Percentiles rank a stretch among this genome's conserved stretches.
Evolutionary conservation across 2,329 filamentous ascomycete genomes (phyloP).

Genomic region (Fusarium camptoceras): DNA sequence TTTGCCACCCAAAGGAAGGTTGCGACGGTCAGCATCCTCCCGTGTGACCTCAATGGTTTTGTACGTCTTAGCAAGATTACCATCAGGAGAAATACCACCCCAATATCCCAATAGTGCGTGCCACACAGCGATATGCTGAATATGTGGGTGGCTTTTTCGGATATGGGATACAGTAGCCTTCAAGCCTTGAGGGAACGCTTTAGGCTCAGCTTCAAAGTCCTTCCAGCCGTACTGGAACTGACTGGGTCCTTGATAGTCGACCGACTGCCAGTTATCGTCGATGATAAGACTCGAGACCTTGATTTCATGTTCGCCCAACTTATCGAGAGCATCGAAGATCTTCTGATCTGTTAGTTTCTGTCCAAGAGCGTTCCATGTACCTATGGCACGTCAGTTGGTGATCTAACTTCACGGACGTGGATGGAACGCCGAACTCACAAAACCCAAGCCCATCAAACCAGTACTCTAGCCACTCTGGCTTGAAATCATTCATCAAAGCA

Average conservation of each 20-base stretch:
- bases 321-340: slow-evolving; percentile 79
- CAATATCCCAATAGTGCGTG: slow-evolving; percentile 91
- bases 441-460: slow-evolving; percentile 96
- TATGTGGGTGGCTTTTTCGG: slow-evolving; percentile 74
- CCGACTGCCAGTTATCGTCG: slow-evolving; percentile 95
- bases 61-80: slow-evolving; percentile 81
- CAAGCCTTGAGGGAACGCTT: slow-evolving; percentile 83
- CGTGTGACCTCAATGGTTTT: slow-evolving; percentile 74
- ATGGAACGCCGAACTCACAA: slow-evolving; percentile 64
- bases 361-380: slow-evolving; percentile 94
- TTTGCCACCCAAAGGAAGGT: slow-evolving; percentile 67
- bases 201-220: slow-evolving; percentile 85
- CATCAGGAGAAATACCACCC: slow-evolving; percentile 84
- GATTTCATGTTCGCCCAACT: slow-evolving; percentile 77
- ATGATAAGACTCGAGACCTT: slow-evolving; percentile 89
- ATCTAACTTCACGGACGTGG: background rate
- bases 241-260: slow-evolving; percentile 64
- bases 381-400: slow-evolving; percentile 51
- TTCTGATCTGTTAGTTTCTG: slow-evolving; percentile 85
- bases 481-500: slow-evolving; percentile 61
- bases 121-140: slow-evolving; percentile 92
- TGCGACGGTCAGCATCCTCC: slow-evolving; percentile 59
- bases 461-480: slow-evolving; percentile 78
- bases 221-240: slow-evolving; percentile 76
- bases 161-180: slow-evolving; percentile 77